These are phyloP conservation scores for Penicillium sp. DNA, from an alignment of 2,329 filamentous ascomycete species.

Conservation along the genomic window DNA sequence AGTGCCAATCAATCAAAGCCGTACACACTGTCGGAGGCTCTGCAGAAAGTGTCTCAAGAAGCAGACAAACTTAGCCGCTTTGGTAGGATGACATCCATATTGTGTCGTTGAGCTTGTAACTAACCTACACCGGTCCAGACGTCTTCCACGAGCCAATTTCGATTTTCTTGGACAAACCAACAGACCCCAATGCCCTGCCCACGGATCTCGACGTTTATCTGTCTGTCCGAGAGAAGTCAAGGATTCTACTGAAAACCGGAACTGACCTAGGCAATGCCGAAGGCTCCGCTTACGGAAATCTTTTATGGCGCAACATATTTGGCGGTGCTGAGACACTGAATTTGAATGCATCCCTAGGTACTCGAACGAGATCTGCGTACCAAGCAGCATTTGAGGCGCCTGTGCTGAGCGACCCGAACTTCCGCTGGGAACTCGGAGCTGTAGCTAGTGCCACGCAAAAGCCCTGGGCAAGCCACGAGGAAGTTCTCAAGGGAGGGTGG, in stretches of 20 bases:
- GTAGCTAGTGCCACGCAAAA: slow-evolving; percentile 83
- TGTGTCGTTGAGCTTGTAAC: neutral
- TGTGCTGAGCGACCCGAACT: slow-evolving; percentile 76
- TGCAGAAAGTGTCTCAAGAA: slow-evolving; percentile 66
- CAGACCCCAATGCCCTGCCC: slow-evolving; percentile 64
- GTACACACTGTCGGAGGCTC: slow-evolving; percentile 76
- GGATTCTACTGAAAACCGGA: slow-evolving; percentile 85
- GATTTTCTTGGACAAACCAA: slow-evolving; percentile 75
- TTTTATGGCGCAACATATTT: slow-evolving; percentile 85
- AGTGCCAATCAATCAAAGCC: slow-evolving; percentile 61
- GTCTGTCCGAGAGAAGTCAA: slow-evolving; percentile 71
- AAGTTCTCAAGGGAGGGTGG: slow-evolving; percentile 73
- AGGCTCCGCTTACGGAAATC: slow-evolving; percentile 85
- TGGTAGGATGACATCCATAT: slow-evolving; percentile 51
- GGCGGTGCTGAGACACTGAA: slow-evolving; percentile 89
- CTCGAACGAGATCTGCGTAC: slow-evolving; percentile 86
- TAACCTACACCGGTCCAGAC: slow-evolving; percentile 47
- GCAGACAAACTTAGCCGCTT: slow-evolving; percentile 74
- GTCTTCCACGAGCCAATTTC: slow-evolving; percentile 82
- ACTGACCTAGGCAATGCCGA: slow-evolving; percentile 93
- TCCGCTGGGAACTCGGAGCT: slow-evolving; percentile 73
- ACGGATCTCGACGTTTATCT: slow-evolving; percentile 80
- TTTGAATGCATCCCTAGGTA: slow-evolving; percentile 82
- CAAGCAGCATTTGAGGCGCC: slow-evolving; percentile 81
- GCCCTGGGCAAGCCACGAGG: slow-evolving; percentile 90